Conservation (phyloP, 1,284 basidiomycete genomes). For the Apiotrichum sp. region DNA sequence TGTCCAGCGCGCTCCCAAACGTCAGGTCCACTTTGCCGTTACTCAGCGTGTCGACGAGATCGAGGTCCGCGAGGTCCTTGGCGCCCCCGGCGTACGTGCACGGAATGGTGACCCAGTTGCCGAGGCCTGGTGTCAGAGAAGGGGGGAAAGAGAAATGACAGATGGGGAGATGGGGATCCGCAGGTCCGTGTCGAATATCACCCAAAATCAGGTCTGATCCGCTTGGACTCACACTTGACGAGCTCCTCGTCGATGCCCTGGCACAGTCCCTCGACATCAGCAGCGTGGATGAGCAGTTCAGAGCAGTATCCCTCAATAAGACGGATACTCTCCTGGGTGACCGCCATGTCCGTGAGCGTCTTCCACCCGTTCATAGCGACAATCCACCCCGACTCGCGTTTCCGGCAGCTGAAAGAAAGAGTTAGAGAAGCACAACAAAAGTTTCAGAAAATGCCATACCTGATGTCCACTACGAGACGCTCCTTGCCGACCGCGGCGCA, state of each 20-base stretch:
- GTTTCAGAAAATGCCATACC: conserved; percentile 50
- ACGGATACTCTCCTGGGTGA: conserved; percentile 52
- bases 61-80: conserved; percentile 77
- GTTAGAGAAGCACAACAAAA: too few species aligned
- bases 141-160: not conserved
- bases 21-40: conserved; percentile 87
- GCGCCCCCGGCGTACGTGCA: conserved; percentile 98
- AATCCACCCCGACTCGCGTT: conserved; percentile 71
- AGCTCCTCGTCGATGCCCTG: conserved; percentile 91
- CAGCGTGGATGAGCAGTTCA: conserved; percentile 94
- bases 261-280: conserved; percentile 95
- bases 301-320: conserved; percentile 51
- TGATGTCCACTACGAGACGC: conserved; percentile 89
- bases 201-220: too few species aligned
- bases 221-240: conserved; percentile 60
- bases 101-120: conserved; percentile 84
- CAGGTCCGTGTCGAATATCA: too few species aligned
- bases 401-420: conserved; percentile 64
- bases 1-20: conserved; percentile 81
- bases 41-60: conserved; percentile 74
- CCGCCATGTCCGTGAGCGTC: conserved; percentile 88
- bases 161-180: too few species aligned
- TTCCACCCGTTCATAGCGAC: conserved; percentile 99
- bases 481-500: conserved; percentile 71
- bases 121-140: conserved; percentile 58